Conservation (phyloP, 1,284 basidiomycete genomes). For the Cutaneotrichosporon cavernicola region DNA sequence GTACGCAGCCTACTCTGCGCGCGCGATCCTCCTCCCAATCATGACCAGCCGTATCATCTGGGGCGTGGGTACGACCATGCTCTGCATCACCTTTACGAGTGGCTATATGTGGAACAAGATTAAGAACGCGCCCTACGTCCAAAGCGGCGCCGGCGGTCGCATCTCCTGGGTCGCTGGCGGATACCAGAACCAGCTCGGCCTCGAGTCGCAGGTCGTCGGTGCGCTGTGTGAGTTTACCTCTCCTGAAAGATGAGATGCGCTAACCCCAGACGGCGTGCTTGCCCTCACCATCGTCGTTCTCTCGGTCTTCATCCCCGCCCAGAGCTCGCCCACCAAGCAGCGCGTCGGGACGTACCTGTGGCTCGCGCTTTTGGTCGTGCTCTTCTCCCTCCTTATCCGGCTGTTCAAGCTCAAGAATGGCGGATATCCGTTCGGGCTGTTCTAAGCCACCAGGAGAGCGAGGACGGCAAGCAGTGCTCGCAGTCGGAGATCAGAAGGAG, state of each 20-base stretch:
- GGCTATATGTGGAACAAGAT: constrained; percentile 98
- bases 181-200: constrained; percentile 85
- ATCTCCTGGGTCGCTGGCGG: constrained; percentile 80
- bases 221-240: constrained; percentile 70
- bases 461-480: background rate
- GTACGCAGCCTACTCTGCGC: constrained; percentile 52
- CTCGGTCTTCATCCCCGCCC: constrained; percentile 74
- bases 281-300: constrained; percentile 80
- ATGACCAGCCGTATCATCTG: constrained; percentile 66
- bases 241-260: background rate
- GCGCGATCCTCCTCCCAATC: constrained; percentile 60
- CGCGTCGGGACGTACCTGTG: constrained; percentile 85
- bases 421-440: constrained; percentile 43
- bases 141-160: constrained; percentile 55
- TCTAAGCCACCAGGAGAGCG: constrained; percentile 8
- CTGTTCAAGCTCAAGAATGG: constrained; percentile 91
- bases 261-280: constrained; percentile 70
- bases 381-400: constrained; percentile 84
- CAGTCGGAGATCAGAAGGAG: background rate
- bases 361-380: constrained; percentile 74
- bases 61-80: constrained; percentile 63
- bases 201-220: constrained; percentile 86
- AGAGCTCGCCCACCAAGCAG: constrained; percentile 73
- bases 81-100: constrained; percentile 77
- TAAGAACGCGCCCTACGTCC: constrained; percentile 72